phyloP scores from a whole-genome alignment of 225 moss, liverwort and hornwort species.

The Rhytidiadelphus loreus region DNA sequence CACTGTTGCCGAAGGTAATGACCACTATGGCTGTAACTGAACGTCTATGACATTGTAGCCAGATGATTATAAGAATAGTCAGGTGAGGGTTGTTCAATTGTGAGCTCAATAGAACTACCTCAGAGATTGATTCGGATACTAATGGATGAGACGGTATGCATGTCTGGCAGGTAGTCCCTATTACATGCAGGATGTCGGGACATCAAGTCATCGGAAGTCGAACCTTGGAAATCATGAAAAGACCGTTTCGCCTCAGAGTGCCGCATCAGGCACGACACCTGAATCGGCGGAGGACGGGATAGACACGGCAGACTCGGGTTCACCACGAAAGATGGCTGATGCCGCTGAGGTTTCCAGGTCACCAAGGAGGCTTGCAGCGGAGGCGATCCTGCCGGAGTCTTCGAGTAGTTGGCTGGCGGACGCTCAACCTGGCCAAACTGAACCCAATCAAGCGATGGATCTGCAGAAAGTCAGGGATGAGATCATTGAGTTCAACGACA shows the following conservation, averaged over 20 bases:
- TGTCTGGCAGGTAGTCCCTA: slow-evolving; percentile 6
- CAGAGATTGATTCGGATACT: not conserved
- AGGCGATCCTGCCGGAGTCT: slow-evolving; percentile 36
- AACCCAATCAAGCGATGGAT: not conserved
- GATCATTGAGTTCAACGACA: slow-evolving; percentile 14
- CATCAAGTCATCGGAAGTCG: not conserved
- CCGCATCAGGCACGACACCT: slow-evolving; percentile 32
- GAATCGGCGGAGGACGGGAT: not conserved
- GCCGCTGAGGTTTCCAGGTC: slow-evolving; percentile 22
- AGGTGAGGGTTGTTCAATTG: not conserved
- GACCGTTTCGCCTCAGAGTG: slow-evolving; percentile 9
- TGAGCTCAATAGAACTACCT: not conserved
- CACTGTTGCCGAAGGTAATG: not conserved
- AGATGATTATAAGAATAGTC: not conserved
- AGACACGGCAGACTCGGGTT: slow-evolving; percentile 49
- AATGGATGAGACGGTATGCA: not conserved
- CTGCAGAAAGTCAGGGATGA: slow-evolving; percentile 17
- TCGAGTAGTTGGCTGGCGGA: slow-evolving; percentile 35
- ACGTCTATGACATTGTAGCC: not conserved
- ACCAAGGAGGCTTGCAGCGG: slow-evolving; percentile 35
- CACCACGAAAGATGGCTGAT: slow-evolving; percentile 21
- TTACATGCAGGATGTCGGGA: not conserved
- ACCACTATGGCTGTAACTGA: not conserved
- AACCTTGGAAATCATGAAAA: not conserved
- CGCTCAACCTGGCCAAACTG: not conserved